Base-by-base conservation (phyloP, 202 grass and related monocot species). In the Schoenoplectus triqueter region DNA sequence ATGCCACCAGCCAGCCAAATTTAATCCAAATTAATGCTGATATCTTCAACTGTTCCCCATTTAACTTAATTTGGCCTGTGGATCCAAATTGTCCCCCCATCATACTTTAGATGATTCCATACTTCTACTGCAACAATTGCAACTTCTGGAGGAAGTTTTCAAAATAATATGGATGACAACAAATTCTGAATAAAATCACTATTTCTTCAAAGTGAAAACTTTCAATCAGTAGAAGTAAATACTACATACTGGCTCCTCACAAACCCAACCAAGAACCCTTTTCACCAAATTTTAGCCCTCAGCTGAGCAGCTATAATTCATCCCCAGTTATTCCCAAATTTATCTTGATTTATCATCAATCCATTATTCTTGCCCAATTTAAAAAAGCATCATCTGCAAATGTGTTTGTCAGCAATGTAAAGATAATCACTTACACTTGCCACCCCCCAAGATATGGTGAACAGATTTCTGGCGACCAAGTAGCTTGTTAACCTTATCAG, bases 371-470 rank as follows among this genome's bases (percentile, higher is more conserved):
- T 54, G 5, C 18, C 10, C 5, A 10, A 60, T 41, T 78, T 60
- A 42, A 15, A 78, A 60, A 73, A 17, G 14, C 31, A 39, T 59
- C 17, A n/a, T 2, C 50, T 39, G 1, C 45, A 55, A 21, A 56
- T 66, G 72, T 64, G 9, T 0, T 31, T 5, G 61, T 64, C 62
- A 60, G 6, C 17, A 22, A 39, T 17, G 18, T 71, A 61, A 5
- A 45, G 48, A 62, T 63, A 60, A 54, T 10, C 10, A 14, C 92
- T 18, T 86, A 98, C 92, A 77, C 74, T 92, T 90, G 40, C 93
- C 95, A 57, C 93, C 91, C 22, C 93, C 95, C 14, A 98, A 80
- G 17, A 95, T 10, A 44, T 89, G 81, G 44, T 98, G 93, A 9
- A 98, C 45, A 6, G 89, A 87, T 72, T 83, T 92, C 67, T 86